These are phyloP conservation scores for Naegleria lovaniensis DNA, from an alignment of 208 protist genomes.

Conservation along the genomic window DNA sequence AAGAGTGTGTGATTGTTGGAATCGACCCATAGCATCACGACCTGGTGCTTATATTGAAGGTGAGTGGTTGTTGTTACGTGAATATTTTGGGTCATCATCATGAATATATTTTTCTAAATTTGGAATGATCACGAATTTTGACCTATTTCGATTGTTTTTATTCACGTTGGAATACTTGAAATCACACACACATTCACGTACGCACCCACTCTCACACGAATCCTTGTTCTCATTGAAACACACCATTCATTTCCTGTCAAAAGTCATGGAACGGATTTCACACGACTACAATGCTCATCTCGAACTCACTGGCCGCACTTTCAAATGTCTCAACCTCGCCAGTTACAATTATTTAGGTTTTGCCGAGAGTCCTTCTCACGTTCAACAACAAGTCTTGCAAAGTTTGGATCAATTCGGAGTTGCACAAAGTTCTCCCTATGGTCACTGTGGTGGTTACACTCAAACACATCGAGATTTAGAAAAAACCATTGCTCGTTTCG, in stretches of 20 bases:
- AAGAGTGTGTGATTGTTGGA: slow-evolving; percentile 76
- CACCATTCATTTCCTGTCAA: slow-evolving; percentile 35
- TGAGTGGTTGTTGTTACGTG: no score
- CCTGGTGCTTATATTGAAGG: slow-evolving; percentile 82
- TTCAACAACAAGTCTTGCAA: slow-evolving; percentile 68
- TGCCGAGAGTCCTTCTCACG: slow-evolving; percentile 72
- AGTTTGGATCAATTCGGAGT: slow-evolving; percentile 66
- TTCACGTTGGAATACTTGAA: no score
- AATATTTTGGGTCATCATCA: no score
- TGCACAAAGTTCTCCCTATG: slow-evolving; percentile 57
- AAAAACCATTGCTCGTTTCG: slow-evolving; percentile 73
- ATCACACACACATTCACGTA: no score
- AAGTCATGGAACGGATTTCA: neutral
- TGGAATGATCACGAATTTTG: no score
- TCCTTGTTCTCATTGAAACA: slow-evolving; percentile 71
- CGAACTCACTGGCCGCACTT: neutral
- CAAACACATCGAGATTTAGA: slow-evolving; percentile 66
- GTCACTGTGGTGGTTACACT: slow-evolving; percentile 59
- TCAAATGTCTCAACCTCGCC: slow-evolving; percentile 33
- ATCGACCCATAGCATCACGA: slow-evolving; percentile 75
- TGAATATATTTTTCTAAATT: no score
- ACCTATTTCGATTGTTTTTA: no score
- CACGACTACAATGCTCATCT: neutral
- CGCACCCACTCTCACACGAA: no score
- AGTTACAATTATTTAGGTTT: slow-evolving; percentile 99